Conservation (phyloP, 1,284 basidiomycete species). For the Amylostereum areolatum region DNA sequence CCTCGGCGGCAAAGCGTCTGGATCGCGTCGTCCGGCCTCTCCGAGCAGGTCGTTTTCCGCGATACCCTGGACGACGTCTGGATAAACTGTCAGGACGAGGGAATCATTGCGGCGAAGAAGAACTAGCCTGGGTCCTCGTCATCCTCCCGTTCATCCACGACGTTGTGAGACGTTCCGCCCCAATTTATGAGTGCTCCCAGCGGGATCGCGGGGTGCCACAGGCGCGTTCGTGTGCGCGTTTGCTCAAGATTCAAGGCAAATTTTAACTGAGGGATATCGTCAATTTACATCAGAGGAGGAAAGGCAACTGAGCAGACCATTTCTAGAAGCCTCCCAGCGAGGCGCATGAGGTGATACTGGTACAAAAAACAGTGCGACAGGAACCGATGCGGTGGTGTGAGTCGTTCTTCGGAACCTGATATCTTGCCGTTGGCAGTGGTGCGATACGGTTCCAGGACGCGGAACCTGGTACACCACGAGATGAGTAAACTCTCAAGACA, state of each 20-base stretch:
- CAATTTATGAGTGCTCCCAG: no score
- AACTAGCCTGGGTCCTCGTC: conserved; percentile 48
- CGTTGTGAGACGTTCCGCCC: no score
- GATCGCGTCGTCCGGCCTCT: conserved; percentile 53
- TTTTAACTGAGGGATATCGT: conserved; percentile 42
- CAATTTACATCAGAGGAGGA: no score
- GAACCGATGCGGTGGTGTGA: conserved; percentile 50
- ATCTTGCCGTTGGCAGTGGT: conserved; percentile 43
- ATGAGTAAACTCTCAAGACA: background rate
- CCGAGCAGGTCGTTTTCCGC: conserved; percentile 46
- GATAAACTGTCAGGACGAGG: background rate
- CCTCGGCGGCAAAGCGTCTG: conserved; percentile 66
- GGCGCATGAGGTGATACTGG: conserved; percentile 37
- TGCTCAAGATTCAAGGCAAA: conserved; percentile 55
- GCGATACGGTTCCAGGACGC: conserved; percentile 67
- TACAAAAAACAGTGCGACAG: conserved; percentile 70
- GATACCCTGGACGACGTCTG: conserved; percentile 54
- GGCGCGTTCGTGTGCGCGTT: conserved; percentile 35
- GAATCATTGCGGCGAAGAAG: no score
- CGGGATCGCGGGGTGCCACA: conserved; percentile 67
- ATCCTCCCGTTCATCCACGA: conserved; percentile 38
- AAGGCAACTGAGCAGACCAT: conserved; percentile 21
- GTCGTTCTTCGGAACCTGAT: conserved; percentile 20
- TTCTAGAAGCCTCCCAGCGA: conserved; percentile 20
- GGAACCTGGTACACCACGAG: conserved; percentile 33